phyloP scores from a whole-genome alignment of 768 basidiomycete genomes.

The Thelephora aurantiotincta region DNA sequence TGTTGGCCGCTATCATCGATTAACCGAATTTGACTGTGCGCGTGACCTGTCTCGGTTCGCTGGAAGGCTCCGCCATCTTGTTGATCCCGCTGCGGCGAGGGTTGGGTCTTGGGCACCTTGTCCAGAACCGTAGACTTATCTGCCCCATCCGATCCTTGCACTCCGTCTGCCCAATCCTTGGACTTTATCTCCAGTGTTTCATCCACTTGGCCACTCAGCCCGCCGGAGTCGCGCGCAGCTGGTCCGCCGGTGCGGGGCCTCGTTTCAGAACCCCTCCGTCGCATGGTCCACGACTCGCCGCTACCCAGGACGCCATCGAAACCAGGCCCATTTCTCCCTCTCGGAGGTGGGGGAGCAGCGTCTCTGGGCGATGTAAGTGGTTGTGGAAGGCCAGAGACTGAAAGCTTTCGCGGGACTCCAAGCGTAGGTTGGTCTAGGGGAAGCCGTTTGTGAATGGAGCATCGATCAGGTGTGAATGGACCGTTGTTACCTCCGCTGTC shows the following conservation, averaged over 20 bases:
- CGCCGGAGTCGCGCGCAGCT: slow-evolving; percentile 21
- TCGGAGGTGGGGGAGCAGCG: slow-evolving; percentile 45
- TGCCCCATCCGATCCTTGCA: background rate
- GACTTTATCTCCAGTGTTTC: slow-evolving; percentile 29
- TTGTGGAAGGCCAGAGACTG: slow-evolving; percentile 46
- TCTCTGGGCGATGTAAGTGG: slow-evolving; percentile 48
- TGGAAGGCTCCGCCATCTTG: background rate
- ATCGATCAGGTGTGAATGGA: background rate
- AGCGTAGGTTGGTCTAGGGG: slow-evolving; percentile 43
- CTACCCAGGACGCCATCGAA: slow-evolving; percentile 62
- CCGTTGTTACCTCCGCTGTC: slow-evolving; percentile 39
- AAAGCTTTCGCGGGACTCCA: slow-evolving; percentile 49
- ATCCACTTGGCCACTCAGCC: slow-evolving; percentile 24
- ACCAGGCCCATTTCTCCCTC: slow-evolving; percentile 42
- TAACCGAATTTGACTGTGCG: background rate
- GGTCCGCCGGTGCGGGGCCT: slow-evolving; percentile 27
- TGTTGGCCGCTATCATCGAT: background rate
- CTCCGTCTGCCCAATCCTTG: slow-evolving; percentile 43
- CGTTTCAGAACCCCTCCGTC: slow-evolving; percentile 48
- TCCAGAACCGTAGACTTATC: background rate
- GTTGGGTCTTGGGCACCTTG: background rate
- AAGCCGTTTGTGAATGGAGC: slow-evolving; percentile 4
- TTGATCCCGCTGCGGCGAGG: background rate
- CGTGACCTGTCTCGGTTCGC: background rate
- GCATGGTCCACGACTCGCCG: slow-evolving; percentile 57